Percentiles rank a stretch among this genome's conserved stretches.
phyloP scores from a whole-genome alignment of 345 rosid species.

The Litchi chinensis region DNA sequence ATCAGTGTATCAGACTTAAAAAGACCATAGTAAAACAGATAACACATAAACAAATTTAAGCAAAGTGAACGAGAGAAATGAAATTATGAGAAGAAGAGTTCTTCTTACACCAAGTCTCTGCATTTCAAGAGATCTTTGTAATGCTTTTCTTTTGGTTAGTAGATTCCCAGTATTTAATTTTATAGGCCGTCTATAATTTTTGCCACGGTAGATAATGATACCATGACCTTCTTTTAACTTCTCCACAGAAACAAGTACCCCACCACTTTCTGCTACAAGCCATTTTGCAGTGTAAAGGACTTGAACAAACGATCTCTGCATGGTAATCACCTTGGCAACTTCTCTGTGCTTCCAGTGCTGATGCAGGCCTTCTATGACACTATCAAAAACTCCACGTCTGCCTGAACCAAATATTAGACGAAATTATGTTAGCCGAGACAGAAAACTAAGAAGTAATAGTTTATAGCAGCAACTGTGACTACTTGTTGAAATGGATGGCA shows the following conservation, averaged over 20 bases:
- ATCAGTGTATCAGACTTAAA: slow-evolving; percentile 5
- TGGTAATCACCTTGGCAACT: slow-evolving; percentile 74
- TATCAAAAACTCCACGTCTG: slow-evolving; percentile 81
- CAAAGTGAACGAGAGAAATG: not conserved
- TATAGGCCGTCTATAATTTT: slow-evolving; percentile 67
- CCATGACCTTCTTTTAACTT: slow-evolving; percentile 73
- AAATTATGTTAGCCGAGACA: slow-evolving; percentile 8
- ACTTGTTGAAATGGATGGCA: not conserved
- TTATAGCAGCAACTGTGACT: not conserved
- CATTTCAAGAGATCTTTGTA: slow-evolving; percentile 66
- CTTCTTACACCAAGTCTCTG: slow-evolving; percentile 79
- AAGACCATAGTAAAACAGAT: not conserved
- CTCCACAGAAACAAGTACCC: slow-evolving; percentile 70
- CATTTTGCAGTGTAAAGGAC: slow-evolving; percentile 63
- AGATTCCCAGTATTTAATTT: slow-evolving; percentile 59
- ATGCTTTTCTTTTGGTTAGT: slow-evolving; percentile 69
- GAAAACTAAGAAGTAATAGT: not conserved
- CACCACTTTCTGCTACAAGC: slow-evolving; percentile 83
- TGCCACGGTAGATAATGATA: slow-evolving; percentile 82
- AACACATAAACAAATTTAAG: not conserved
- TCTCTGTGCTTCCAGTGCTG: slow-evolving; percentile 96
- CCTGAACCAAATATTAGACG: slow-evolving; percentile 45
- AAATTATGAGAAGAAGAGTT: slow-evolving; percentile 3
- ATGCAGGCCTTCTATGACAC: slow-evolving; percentile 84
- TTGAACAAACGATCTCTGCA: slow-evolving; percentile 61